Evolutionary conservation across 345 rosid species (phyloP).

Genomic region (Arabis hirsuta): DNA sequence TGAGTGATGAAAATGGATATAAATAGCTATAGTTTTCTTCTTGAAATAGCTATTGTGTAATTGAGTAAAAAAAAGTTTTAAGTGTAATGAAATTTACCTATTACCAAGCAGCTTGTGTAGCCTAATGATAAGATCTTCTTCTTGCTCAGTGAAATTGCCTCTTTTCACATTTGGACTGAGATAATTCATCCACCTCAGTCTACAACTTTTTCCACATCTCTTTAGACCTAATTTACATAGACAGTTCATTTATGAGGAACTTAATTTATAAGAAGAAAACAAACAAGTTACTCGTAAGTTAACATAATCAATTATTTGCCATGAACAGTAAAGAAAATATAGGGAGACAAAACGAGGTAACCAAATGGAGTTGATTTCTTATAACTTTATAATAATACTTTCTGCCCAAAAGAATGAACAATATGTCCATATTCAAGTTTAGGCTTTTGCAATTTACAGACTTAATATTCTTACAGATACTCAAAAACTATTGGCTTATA

Average conservation of each 20-base stretch:
- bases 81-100: constrained; percentile 48
- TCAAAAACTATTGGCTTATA: neutral
- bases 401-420: neutral
- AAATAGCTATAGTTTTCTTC: neutral
- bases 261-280: neutral
- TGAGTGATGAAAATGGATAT: constrained; percentile 18
- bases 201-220: constrained; percentile 76
- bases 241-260: neutral
- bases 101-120: constrained; percentile 69
- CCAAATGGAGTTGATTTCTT: neutral
- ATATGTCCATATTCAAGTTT: neutral
- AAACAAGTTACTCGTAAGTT: neutral
- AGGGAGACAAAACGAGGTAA: neutral
- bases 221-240: constrained; percentile 46
- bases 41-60: constrained; percentile 2
- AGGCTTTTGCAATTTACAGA: neutral
- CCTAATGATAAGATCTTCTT: constrained; percentile 67
- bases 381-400: neutral
- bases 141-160: constrained; percentile 57
- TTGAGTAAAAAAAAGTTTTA: neutral
- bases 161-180: constrained; percentile 57
- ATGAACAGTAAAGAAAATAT: neutral
- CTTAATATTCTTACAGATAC: neutral
- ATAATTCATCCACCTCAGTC: constrained; percentile 72
- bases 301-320: neutral